Percentiles rank a stretch among this genome's conserved stretches.
Conservation (phyloP, 2,329 filamentous ascomycete species). For the Onygena corvina region DNA sequence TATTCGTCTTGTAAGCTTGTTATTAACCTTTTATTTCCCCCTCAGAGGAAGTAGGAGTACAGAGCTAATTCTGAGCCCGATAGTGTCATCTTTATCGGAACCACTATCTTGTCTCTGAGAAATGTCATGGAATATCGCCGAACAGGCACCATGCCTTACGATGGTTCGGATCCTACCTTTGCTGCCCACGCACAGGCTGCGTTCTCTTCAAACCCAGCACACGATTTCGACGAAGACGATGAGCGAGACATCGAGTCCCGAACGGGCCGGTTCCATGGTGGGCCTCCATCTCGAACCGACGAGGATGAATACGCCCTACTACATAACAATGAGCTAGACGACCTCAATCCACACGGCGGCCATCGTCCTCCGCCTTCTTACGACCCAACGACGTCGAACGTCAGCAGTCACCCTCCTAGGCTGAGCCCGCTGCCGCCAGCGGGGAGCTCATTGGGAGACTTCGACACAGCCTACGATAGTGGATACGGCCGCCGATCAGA, state of each 20-base stretch:
- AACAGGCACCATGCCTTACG: conserved; percentile 43
- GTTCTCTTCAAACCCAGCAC: conserved; percentile 36
- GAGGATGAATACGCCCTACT: conserved; percentile 43
- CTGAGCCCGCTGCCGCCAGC: conserved; percentile 14
- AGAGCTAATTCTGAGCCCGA: not conserved
- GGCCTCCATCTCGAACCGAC: conserved; percentile 31
- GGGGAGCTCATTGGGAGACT: conserved; percentile 30
- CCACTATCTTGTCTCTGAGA: conserved; percentile 43
- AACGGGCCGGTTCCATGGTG: conserved; percentile 27
- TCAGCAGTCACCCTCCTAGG: conserved; percentile 2
- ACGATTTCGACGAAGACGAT: conserved; percentile 36
- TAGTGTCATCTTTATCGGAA: conserved; percentile 44
- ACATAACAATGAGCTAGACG: conserved; percentile 37
- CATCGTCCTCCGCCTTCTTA: conserved; percentile 28
- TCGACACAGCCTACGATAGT: conserved; percentile 33
- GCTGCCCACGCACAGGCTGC: conserved; percentile 39
- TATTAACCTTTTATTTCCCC: not conserved
- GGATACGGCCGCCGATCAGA: conserved; percentile 22
- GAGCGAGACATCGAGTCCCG: conserved; percentile 28
- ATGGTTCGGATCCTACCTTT: conserved; percentile 36
- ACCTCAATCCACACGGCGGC: conserved; percentile 28
- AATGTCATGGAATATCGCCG: conserved; percentile 46
- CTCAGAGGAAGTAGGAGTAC: not conserved
- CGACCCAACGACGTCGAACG: conserved; percentile 25
- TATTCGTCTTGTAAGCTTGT: conserved; percentile 43